Conservation (phyloP, 345 rosid genomes). For the Carallia brachiata region DNA sequence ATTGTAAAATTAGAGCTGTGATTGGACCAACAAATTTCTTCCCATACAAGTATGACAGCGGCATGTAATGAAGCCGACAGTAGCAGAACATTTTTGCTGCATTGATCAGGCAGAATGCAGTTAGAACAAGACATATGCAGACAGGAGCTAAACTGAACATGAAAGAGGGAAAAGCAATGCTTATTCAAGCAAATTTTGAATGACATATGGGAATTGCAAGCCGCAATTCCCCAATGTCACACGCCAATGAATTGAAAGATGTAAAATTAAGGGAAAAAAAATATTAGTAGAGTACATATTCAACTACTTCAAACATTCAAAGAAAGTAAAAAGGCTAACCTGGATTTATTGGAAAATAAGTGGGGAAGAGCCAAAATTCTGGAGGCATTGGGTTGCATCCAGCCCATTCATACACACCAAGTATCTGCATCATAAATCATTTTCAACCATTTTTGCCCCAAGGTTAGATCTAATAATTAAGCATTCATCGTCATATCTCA, state of each 20-base stretch:
- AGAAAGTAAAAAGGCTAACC: neutral
- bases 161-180: too few species aligned
- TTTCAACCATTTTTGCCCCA: too few species aligned
- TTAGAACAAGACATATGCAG: too few species aligned
- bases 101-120: neutral
- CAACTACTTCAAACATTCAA: too few species aligned
- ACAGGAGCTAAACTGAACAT: too few species aligned
- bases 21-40: conserved; percentile 20
- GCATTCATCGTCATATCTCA: too few species aligned
- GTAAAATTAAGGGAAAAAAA: neutral
- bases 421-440: neutral
- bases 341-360: conserved; percentile 15
- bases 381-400: conserved; percentile 29
- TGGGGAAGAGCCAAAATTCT: conserved; percentile 22
- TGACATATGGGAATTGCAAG: too few species aligned
- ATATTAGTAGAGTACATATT: neutral
- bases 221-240: too few species aligned
- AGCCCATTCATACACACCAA: conserved; percentile 22
- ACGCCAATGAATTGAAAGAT: too few species aligned
- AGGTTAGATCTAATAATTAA: too few species aligned
- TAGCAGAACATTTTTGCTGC: conserved; percentile 26
- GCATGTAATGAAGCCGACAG: conserved; percentile 26
- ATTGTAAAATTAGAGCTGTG: conserved; percentile 18
- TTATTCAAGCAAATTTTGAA: too few species aligned
- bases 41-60: conserved; percentile 25